Base-by-base conservation (phyloP, 2,329 filamentous ascomycete genomes). In the Colletotrichum sidae region DNA sequence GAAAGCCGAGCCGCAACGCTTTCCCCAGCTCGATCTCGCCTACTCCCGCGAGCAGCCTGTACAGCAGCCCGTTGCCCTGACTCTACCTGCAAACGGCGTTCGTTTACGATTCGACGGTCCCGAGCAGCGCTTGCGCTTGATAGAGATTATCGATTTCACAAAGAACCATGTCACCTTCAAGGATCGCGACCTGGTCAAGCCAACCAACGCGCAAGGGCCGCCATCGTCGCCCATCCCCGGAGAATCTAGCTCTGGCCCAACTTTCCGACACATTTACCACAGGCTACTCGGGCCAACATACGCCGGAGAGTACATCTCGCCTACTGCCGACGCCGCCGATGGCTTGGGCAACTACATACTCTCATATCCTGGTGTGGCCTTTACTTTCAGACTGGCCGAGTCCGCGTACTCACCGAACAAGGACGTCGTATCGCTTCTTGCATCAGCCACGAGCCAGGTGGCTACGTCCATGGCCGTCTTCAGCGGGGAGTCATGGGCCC, bases 271-370 rank as follows among this genome's bases (percentile, higher is more conserved):
- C 76, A 90, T 99, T 70, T 99, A 98, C 76, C 93, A 97, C 72
- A 90, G 92, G 57, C 83, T 97, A n/a, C 90, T 99, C 68, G 96
- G 96, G 0, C 94, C 94, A 15, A 96, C 95, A 0, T 98, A 97
- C 75, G 92, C 92, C 1, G 96, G 96, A 68, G 96, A 99, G 81
- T 99, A 95, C 73, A 85, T 97, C 42, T 86, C 90, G 8, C 88
- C 92, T 1, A 76, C 78, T 7, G 73, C 81, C 1, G 82, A 81
- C 3, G 79, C 83, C 41, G 80, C 82, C 46, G 83, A 84, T 10
- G 81, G 83, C 13, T 80, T 84, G 64, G 94, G 94, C 13, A 91
- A 88, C 25, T 99, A 98, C 74, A 89, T 97, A 39, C 82, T 99
- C 39, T 98, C 95, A 2, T 99, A 97, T 78, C 94, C 95, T 1